Base-by-base conservation (phyloP, 2,329 filamentous ascomycete species). In the Tolypocladium sp. region DNA sequence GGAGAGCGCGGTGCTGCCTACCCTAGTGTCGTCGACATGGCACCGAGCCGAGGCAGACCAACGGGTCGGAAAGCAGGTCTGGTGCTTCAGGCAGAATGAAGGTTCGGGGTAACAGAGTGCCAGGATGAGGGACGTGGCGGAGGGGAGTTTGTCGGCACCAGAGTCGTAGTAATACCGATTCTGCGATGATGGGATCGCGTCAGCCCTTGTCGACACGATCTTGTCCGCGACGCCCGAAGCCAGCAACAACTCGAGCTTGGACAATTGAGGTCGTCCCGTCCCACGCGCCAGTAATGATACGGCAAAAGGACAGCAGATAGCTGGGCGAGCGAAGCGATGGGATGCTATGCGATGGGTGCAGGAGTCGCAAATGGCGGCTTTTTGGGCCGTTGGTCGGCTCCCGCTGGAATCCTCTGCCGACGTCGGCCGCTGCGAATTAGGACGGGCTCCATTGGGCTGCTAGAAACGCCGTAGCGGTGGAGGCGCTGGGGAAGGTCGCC, bases 1-100 rank as follows among this genome's bases (percentile, higher is more conserved):
- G 49, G 49, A 35, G 49, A 52, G 30, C 27, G 22, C 22, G 22
- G 44, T 35, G 30, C 49, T 37, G 20, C 49, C 61, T 72, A 77
- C 76, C 76, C 76, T 60, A 72, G 60, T 55, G 74, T 85, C 46
- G 65, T 66, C 33, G 65, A 63, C 65, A 67, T 67, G 55, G 57
- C 58, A n/a, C 57, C 56, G 46, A 57, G 57, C 55, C 55, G 10
- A 35, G 30, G 49, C 30, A 35, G 12, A 13, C 10, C 49, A 53
- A 22, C 49, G 30, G 49, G 46, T n/a, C 5, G 30, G 27, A 33
- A 9, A 13, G 13, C 5, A 15, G 10, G 49, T 35, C 30, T 53
- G 33, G 6, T 37, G 49, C 20, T 22, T 35, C 49, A 35, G 49
- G 20, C 20, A 35, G 49, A 30, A 37, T 8, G 22, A 30, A n/a